Evolutionary conservation across 768 basidiomycete genomes (phyloP).

Genomic region (Crassisporium funariophilum): DNA sequence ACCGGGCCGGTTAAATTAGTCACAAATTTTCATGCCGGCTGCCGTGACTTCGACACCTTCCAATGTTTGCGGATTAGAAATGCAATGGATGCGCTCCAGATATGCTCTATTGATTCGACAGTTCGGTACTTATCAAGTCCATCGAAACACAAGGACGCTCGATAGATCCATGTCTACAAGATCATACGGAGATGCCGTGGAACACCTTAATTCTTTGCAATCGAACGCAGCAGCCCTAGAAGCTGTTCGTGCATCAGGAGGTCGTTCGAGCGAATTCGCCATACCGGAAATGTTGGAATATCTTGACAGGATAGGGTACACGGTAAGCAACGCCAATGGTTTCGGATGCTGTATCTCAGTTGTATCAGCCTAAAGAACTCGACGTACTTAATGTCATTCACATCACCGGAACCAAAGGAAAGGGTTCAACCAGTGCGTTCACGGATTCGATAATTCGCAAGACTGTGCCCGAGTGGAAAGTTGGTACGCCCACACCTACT

Average conservation of each 20-base stretch:
- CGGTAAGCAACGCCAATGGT: constrained; percentile 46
- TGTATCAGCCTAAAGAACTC: constrained; percentile 71
- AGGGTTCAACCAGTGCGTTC: constrained; percentile 96
- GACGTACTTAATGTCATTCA: constrained; percentile 92
- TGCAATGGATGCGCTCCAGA: constrained; percentile 26
- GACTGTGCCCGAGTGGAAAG: constrained; percentile 72
- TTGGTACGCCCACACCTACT: constrained; percentile 56
- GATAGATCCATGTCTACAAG: constrained; percentile 56
- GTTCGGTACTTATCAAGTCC: constrained; percentile 16
- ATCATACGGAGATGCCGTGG: constrained; percentile 74
- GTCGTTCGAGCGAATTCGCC: constrained; percentile 58
- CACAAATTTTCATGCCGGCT: constrained; percentile 8
- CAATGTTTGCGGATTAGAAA: constrained; percentile 16
- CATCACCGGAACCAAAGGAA: constrained; percentile 97
- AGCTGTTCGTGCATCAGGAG: constrained; percentile 75
- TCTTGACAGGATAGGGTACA: constrained; percentile 82
- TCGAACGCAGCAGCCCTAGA: constrained; percentile 94
- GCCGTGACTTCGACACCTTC: constrained; percentile 12
- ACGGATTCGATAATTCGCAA: constrained; percentile 83
- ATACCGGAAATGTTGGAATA: constrained; percentile 93
- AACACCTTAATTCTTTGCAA: constrained; percentile 78
- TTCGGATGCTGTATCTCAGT: constrained; percentile 15
- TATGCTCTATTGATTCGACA: constrained; percentile 27
- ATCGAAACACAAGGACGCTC: constrained; percentile 2
- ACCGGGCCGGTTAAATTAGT: too few relatives aligned